Percentiles rank a stretch among this genome's conserved stretches.
Evolutionary conservation across 345 rosid species (phyloP).

Genomic region (Gossypium australe): DNA sequence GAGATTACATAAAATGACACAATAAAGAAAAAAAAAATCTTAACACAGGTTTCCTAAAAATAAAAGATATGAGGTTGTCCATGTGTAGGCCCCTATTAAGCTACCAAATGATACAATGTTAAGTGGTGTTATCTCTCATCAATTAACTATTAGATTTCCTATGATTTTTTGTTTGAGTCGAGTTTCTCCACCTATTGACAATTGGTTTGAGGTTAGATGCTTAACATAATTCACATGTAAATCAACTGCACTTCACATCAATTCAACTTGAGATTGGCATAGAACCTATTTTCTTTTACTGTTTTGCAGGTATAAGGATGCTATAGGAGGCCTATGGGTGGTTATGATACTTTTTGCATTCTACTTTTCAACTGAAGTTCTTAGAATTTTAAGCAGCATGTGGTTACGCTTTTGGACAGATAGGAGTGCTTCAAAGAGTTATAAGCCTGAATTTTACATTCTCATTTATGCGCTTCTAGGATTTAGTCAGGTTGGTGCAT

Average conservation of each 20-base stretch:
- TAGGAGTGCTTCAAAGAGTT: slow-evolving; percentile 52
- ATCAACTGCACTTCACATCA: background rate
- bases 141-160: background rate
- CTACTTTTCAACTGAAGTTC: slow-evolving; percentile 66
- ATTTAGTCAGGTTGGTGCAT: slow-evolving; percentile 65
- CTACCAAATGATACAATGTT: background rate
- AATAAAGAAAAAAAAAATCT: too few relatives aligned
- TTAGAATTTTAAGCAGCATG: slow-evolving; percentile 77
- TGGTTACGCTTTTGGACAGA: slow-evolving; percentile 94
- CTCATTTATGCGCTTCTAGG: slow-evolving; percentile 61
- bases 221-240: background rate
- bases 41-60: too few relatives aligned
- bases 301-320: slow-evolving; percentile 66
- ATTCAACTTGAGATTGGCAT: slow-evolving; percentile 1
- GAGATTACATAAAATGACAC: too few relatives aligned
- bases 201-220: background rate
- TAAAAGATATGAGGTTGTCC: background rate
- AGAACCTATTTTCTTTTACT: background rate
- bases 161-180: background rate
- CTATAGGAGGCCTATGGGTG: slow-evolving; percentile 88
- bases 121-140: background rate
- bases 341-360: slow-evolving; percentile 68
- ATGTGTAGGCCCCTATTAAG: background rate
- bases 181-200: background rate
- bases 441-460: slow-evolving; percentile 57